A percentile compares a stretch with the other conserved stretches of the same genome.
Conservation (phyloP, 2,329 filamentous ascomycete species). For the Fusarium redolens region DNA sequence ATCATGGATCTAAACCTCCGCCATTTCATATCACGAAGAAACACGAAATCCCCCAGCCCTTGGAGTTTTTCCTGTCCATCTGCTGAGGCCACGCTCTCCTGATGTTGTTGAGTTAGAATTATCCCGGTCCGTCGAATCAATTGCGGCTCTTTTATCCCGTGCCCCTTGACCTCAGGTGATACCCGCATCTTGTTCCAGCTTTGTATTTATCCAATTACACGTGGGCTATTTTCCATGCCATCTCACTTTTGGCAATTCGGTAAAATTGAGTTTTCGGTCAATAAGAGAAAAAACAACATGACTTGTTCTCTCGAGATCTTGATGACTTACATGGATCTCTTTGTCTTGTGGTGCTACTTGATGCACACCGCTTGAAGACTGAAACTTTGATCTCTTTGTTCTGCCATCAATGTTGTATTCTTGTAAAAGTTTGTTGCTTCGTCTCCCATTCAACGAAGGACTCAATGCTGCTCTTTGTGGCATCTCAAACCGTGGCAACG, state of each 20-base stretch:
- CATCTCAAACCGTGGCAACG: constrained; percentile 21
- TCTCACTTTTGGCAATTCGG: constrained; percentile 20
- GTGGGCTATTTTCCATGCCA: constrained; percentile 19
- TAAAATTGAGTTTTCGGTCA: background rate
- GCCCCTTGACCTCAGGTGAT: constrained; percentile 30
- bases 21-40: constrained; percentile 28
- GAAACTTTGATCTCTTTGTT: constrained; percentile 24
- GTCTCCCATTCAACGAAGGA: background rate
- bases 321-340: constrained; percentile 10
- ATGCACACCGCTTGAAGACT: constrained; percentile 27
- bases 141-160: constrained; percentile 22
- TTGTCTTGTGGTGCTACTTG: constrained; percentile 6
- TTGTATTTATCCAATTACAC: constrained; percentile 15
- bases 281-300: background rate
- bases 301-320: background rate
- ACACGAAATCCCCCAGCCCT: constrained; percentile 12
- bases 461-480: background rate
- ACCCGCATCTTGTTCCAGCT: constrained; percentile 7
- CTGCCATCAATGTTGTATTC: constrained; percentile 10
- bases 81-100: constrained; percentile 25
- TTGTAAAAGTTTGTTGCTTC: background rate
- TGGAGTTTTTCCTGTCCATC: background rate
- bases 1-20: constrained; percentile 19
- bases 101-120: constrained; percentile 5
- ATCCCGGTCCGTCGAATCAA: constrained; percentile 26